Conservation (phyloP, 371 early-diverging fungal species). For the Lichtheimia ramosa region DNA sequence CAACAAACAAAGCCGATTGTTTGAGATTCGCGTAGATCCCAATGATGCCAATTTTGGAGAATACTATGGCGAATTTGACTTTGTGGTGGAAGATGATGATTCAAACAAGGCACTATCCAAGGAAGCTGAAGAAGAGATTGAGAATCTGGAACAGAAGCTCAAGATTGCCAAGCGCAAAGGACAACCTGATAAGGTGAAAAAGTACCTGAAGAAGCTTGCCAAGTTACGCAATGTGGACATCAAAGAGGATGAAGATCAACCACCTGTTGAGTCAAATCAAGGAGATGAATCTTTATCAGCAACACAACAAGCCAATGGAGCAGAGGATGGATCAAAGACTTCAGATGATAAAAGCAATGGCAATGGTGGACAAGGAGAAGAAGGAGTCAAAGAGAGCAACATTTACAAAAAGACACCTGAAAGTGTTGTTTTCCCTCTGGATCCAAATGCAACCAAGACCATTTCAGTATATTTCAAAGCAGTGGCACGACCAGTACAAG, state of each 20-base stretch:
- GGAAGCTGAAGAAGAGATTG: constrained; percentile 93
- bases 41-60: constrained; percentile 66
- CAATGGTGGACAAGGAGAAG: background rate
- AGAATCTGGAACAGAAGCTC: constrained; percentile 93
- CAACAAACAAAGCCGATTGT: constrained; percentile 77
- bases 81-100: constrained; percentile 69
- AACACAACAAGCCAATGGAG: constrained; percentile 6
- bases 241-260: constrained; percentile 17
- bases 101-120: constrained; percentile 66
- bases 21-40: constrained; percentile 80
- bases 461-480: constrained; percentile 65
- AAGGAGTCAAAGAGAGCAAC: constrained; percentile 26
- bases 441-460: constrained; percentile 71
- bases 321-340: background rate
- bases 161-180: constrained; percentile 96
- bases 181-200: constrained; percentile 84
- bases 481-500: constrained; percentile 31
- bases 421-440: constrained; percentile 77
- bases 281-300: constrained; percentile 3
- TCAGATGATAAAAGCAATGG: background rate
- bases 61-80: constrained; percentile 66
- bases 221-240: constrained; percentile 42
- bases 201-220: constrained; percentile 80
- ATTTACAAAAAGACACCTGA: constrained; percentile 66
- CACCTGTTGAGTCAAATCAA: constrained; percentile 14